A percentile compares a stretch with the other conserved stretches of the same genome.
These are phyloP conservation scores for Xylariomycetidae sp. DNA, from an alignment of 2,329 filamentous ascomycete genomes.

Conservation along the genomic window DNA sequence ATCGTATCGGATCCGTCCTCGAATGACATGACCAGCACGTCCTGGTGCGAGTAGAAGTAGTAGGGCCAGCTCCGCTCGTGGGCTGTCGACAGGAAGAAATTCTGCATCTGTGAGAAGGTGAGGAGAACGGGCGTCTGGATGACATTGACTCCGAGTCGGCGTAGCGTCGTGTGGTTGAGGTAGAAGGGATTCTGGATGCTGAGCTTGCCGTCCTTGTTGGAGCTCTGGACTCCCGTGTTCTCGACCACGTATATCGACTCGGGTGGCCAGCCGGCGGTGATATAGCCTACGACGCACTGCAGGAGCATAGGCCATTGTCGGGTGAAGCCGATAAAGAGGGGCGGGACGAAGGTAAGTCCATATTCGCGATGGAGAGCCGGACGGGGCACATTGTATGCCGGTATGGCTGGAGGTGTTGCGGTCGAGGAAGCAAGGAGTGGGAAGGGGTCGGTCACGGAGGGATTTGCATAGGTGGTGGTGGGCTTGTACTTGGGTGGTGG, in stretches of 20 bases:
- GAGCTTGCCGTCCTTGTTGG: conserved; percentile 34
- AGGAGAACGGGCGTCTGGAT: conserved; percentile 45
- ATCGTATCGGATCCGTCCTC: conserved; percentile 28
- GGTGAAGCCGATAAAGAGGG: conserved; percentile 45
- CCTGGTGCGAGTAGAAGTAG: conserved; percentile 52
- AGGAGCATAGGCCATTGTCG: conserved; percentile 42
- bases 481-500: conserved; percentile 24
- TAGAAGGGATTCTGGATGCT: conserved; percentile 42
- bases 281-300: conserved; percentile 41
- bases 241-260: conserved; percentile 44
- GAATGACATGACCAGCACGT: conserved; percentile 38
- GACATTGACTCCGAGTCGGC: conserved; percentile 32
- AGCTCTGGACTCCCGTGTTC: conserved; percentile 42
- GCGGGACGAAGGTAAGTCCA: conserved; percentile 28
- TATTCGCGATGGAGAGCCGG: conserved; percentile 28
- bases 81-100: conserved; percentile 44
- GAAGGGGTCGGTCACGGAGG: conserved; percentile 20
- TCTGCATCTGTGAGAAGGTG: conserved; percentile 50
- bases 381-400: conserved; percentile 30
- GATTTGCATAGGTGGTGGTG: conserved; percentile 15
- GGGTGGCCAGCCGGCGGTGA: conserved; percentile 44
- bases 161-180: conserved; percentile 37
- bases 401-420: conserved; percentile 26
- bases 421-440: conserved; percentile 18
- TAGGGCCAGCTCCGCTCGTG: conserved; percentile 40